These are phyloP conservation scores for Imleria badia DNA, from an alignment of 768 basidiomycete genomes.

Conservation along the genomic window DNA sequence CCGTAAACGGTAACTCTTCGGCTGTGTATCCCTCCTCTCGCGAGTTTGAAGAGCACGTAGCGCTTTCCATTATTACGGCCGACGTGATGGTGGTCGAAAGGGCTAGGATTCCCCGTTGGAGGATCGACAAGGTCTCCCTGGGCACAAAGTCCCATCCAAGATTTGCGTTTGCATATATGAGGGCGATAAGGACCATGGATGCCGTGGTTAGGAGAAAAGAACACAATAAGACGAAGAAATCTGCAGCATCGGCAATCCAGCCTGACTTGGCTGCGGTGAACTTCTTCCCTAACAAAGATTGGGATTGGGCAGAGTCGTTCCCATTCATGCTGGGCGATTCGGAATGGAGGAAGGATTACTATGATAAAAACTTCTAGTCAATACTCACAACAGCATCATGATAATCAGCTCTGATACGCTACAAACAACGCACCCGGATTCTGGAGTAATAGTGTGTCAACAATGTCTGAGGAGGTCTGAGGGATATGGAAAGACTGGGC, in stretches of 20 bases:
- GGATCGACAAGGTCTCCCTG: neutral
- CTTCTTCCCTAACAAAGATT: neutral
- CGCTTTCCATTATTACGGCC: slow-evolving; percentile 3
- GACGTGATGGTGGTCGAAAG: neutral
- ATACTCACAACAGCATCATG: neutral
- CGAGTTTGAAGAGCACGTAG: slow-evolving; percentile 3
- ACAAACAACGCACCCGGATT: no score
- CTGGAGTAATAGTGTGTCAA: no score
- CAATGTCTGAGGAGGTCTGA: no score
- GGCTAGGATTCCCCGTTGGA: neutral
- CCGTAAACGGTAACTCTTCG: slow-evolving; percentile 3
- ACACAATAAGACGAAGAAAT: neutral
- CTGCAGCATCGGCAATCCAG: neutral
- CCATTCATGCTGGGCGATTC: neutral
- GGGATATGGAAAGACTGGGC: no score
- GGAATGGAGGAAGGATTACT: neutral
- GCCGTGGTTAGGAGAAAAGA: neutral
- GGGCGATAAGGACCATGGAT: neutral
- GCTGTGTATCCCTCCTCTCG: neutral
- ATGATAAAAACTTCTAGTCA: neutral
- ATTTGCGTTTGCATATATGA: no score
- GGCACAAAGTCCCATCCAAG: no score
- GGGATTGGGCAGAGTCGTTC: neutral
- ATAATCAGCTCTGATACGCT: neutral
- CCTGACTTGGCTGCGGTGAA: neutral